These are phyloP conservation scores for Trichoderma sp. DNA, from an alignment of 2,329 filamentous ascomycete species.

Conservation along the genomic window DNA sequence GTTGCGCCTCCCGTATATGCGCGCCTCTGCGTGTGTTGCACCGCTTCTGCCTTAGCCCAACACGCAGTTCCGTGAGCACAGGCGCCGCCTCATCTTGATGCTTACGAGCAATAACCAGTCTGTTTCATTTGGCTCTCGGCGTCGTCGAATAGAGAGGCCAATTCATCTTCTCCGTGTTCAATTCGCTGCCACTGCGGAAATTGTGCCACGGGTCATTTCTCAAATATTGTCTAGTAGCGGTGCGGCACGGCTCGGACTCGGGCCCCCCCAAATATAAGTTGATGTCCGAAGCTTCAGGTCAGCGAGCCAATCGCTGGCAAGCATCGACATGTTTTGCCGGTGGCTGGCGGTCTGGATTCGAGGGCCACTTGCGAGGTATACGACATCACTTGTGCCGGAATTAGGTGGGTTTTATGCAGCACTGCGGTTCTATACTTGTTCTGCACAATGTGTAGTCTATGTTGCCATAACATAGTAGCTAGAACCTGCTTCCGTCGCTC, in stretches of 20 bases:
- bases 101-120: background rate
- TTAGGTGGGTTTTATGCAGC: background rate
- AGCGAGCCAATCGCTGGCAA: slow-evolving; percentile 3
- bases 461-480: background rate
- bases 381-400: slow-evolving; percentile 10
- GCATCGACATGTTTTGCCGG: background rate
- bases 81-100: background rate
- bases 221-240: background rate
- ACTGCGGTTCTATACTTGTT: background rate
- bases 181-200: background rate
- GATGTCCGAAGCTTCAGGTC: background rate
- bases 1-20: background rate
- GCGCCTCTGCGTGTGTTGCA: background rate
- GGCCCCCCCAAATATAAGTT: background rate
- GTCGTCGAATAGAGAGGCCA: background rate
- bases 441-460: slow-evolving; percentile 3
- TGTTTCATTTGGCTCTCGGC: background rate
- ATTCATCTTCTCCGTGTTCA: background rate
- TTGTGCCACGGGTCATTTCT: background rate
- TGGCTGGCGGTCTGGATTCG: background rate
- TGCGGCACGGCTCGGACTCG: slow-evolving; percentile 10
- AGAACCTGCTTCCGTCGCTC: background rate
- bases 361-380: background rate
- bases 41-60: background rate
- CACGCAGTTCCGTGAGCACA: background rate